Conservation (phyloP, 352 stramenopile genomes). For the Pythium aquatile region DNA sequence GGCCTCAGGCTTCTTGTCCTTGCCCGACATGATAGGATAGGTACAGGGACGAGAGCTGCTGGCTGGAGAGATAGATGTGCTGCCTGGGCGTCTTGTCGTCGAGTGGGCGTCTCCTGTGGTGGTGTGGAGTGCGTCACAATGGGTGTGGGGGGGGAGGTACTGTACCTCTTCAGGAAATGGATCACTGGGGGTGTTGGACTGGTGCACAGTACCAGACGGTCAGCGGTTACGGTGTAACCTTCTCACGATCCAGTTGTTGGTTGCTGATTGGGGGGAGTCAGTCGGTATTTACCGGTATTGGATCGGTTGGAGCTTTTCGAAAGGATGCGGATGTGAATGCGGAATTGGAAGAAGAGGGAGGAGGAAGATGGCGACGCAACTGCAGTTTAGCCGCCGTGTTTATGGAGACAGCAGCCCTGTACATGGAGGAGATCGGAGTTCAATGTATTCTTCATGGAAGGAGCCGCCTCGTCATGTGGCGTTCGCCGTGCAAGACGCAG, state of each 20-base stretch:
- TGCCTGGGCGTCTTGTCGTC: conserved; percentile 1
- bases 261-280: background rate
- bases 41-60: background rate
- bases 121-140: background rate
- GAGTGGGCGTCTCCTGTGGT: conserved; percentile 15
- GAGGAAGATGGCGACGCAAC: conserved; percentile 25
- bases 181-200: conserved; percentile 14
- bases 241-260: background rate
- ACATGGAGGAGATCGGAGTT: background rate
- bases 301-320: conserved; percentile 6
- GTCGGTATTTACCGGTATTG: conserved; percentile 8
- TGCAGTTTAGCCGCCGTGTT: conserved; percentile 26
- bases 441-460: background rate
- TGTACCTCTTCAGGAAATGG: conserved; percentile 6
- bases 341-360: background rate
- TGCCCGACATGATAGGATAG: conserved; percentile 33
- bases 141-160: background rate
- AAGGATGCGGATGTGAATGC: conserved; percentile 6
- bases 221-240: background rate
- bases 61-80: conserved; percentile 12
- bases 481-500: conserved; percentile 45
- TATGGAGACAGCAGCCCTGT: background rate
- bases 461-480: conserved; percentile 33
- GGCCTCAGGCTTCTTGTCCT: conserved; percentile 39
- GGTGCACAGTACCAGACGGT: conserved; percentile 5